Percentiles rank a stretch among this genome's conserved stretches.
Evolutionary conservation across 225 moss, liverwort and hornwort species (phyloP).

Genomic region (Climacium dendroides): DNA sequence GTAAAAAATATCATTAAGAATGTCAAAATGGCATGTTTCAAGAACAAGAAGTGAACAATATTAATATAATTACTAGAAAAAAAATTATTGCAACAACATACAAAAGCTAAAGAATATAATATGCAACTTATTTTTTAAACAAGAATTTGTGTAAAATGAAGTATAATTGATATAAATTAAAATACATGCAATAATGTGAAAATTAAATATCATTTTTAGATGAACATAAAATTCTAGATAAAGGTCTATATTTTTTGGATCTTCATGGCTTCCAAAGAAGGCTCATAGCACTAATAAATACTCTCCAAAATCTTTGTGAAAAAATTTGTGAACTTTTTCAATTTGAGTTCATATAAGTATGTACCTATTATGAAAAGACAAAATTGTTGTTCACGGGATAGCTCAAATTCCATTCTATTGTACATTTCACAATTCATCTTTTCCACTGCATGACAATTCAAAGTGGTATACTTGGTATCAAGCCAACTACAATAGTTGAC

Average conservation of each 20-base stretch:
- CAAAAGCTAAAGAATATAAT: background rate
- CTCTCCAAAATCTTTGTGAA: background rate
- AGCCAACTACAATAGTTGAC: too few species aligned
- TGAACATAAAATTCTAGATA: background rate
- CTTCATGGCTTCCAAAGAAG: background rate
- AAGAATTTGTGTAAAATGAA: background rate
- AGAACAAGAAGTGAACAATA: background rate
- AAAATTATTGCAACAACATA: background rate
- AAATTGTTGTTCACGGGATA: too few species aligned
- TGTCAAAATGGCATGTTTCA: background rate
- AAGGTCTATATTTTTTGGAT: background rate
- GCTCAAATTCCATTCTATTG: too few species aligned
- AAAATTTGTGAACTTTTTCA: background rate
- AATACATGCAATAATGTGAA: background rate
- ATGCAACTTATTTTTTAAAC: background rate
- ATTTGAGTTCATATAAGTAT: too few species aligned
- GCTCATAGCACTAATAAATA: accelerated
- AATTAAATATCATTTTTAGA: background rate
- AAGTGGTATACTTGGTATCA: too few species aligned
- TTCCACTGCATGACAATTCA: too few species aligned
- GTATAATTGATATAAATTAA: background rate
- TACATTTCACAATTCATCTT: too few species aligned
- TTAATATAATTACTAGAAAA: background rate
- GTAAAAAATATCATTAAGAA: background rate
- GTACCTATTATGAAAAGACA: too few species aligned